phyloP scores from a whole-genome alignment of 2,329 filamentous ascomycete genomes.

The Xylaria sp. region DNA sequence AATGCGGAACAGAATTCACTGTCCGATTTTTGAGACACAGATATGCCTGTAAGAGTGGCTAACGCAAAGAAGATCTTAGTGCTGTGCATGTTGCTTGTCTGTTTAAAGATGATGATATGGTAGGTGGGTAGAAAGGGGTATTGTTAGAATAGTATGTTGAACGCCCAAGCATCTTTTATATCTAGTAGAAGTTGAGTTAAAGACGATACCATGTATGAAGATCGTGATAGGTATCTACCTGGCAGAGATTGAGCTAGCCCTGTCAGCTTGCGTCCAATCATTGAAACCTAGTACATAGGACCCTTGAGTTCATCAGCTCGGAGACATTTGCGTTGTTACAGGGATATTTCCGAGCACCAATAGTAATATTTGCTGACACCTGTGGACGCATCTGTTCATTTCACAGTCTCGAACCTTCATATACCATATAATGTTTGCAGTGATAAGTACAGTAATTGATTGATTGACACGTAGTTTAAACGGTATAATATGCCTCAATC shows the following conservation, averaged over 20 bases:
- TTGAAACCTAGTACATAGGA: not conserved
- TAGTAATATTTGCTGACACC: conserved; percentile 18
- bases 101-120: not conserved
- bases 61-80: conserved; percentile 6
- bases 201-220: not conserved
- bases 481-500: not conserved
- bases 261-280: not conserved
- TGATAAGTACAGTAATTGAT: conserved; percentile 1
- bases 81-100: conserved; percentile 24
- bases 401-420: not conserved
- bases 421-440: not conserved
- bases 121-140: conserved; percentile 1
- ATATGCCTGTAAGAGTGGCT: conserved; percentile 18
- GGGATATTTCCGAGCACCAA: not conserved
- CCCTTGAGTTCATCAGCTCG: not conserved
- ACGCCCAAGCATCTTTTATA: conserved; percentile 14
- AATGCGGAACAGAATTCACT: conserved; percentile 23
- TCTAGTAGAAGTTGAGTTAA: conserved; percentile 7
- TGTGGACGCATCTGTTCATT: conserved; percentile 1
- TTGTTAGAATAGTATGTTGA: not conserved
- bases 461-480: not conserved
- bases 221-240: not conserved
- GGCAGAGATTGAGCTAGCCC: not conserved
- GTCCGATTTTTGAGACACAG: conserved; percentile 27
- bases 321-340: conserved; percentile 5